Base-by-base conservation (phyloP, 2,329 filamentous ascomycete species). In the Fusarium secorum region DNA sequence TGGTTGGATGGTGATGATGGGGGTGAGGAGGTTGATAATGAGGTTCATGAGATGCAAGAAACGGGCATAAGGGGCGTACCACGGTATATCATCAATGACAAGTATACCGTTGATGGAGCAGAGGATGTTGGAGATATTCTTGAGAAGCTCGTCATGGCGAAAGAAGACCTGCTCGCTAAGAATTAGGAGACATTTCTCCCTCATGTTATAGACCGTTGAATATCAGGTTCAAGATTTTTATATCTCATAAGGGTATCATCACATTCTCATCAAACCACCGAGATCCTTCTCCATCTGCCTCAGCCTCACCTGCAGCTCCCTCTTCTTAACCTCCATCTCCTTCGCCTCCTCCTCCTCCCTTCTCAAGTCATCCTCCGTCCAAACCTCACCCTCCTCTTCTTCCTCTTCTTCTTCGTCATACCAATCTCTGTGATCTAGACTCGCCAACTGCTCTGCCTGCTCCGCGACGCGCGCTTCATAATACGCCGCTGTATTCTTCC, bases 401-500 rank as follows among this genome's bases (percentile, higher is more conserved):
- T 82, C 79, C 6, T 86, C 83, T 0, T 85, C 83, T 4, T 87
- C 85, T 8, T 90, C 86, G 3, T 87, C 86, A 4, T 85, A 86
- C 73, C 85, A 85, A 33, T 89, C 87, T 66, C 87, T 86, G 73
- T 94, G 32, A 17, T 71, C 94, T 86, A 95, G 90, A 62, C 86
- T 86, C 63, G 91, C 90, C 68, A 98, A 79, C 75, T 94, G 89
- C 64, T 89, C 87, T 15, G 89, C 86, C 82, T 97, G 95, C 76
- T 92, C 90, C 11, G 89, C 88, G 4, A 98, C 93, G 59, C 91
- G 90, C 17, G 86, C 86, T 81, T 98, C 95, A 75, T 97, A 94
- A 74, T 93, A 92, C 15, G 87, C 88, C 75, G 96, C 85, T 26
- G 94, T 97, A 51, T 89, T 89, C 35, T 86, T 86, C 64, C 96